Percentiles rank a stretch among this genome's conserved stretches.
Conservation (phyloP, 2,329 filamentous ascomycete genomes). For the Aspergillus chevalieri region DNA sequence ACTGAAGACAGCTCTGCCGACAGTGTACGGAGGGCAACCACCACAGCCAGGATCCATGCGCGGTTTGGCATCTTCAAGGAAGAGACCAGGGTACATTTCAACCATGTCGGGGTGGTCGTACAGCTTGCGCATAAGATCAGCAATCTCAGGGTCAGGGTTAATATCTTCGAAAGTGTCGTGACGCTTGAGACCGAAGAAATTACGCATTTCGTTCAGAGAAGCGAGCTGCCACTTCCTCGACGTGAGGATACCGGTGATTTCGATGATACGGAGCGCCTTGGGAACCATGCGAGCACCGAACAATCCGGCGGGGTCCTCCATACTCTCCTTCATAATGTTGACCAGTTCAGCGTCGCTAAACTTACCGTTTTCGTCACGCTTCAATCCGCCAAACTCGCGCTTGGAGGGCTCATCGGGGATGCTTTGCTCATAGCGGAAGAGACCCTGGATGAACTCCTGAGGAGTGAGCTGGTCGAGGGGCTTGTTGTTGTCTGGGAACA, state of each 20-base stretch:
- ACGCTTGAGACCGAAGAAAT: conserved; percentile 55
- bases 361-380: conserved; percentile 55
- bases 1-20: conserved; percentile 36
- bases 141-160: conserved; percentile 52
- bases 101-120: conserved; percentile 61
- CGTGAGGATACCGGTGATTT: conserved; percentile 73
- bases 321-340: conserved; percentile 54
- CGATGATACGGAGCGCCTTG: conserved; percentile 63
- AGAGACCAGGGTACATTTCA: conserved; percentile 63
- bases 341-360: conserved; percentile 66
- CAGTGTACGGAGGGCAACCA: conserved; percentile 34
- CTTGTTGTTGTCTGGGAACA: conserved; percentile 10
- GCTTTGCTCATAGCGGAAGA: conserved; percentile 52
- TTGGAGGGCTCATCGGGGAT: conserved; percentile 57
- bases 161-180: conserved; percentile 55
- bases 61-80: conserved; percentile 40
- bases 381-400: conserved; percentile 56
- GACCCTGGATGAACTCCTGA: conserved; percentile 38
- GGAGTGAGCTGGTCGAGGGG: conserved; percentile 11
- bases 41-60: conserved; percentile 32
- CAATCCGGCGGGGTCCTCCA: conserved; percentile 50
- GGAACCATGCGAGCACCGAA: conserved; percentile 70
- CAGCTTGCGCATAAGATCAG: conserved; percentile 50
- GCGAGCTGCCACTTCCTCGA: conserved; percentile 59
- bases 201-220: conserved; percentile 51